Evolutionary conservation across 2,329 filamentous ascomycete genomes (phyloP).

Genomic region (Purpureocillium lavendulum): DNA sequence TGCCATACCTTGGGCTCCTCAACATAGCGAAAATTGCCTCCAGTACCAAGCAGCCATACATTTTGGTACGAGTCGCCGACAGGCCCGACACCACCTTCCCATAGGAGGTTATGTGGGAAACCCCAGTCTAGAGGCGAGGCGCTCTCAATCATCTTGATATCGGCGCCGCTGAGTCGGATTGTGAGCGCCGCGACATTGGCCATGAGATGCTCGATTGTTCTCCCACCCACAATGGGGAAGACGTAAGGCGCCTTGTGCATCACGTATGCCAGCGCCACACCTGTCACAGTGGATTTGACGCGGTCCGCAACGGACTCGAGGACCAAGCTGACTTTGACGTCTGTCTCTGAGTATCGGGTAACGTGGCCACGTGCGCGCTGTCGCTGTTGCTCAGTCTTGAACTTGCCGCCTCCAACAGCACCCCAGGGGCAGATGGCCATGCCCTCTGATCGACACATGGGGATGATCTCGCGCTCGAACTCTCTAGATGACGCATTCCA

Average conservation of each 20-base stretch:
- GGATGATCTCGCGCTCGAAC: constrained; percentile 34
- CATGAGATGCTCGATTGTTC: constrained; percentile 61
- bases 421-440: constrained; percentile 54
- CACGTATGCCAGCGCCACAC: constrained; percentile 62
- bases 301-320: constrained; percentile 41
- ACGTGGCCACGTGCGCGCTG: constrained; percentile 26
- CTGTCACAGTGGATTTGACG: constrained; percentile 34
- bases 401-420: constrained; percentile 40
- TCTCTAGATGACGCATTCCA: constrained; percentile 31
- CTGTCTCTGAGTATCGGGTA: constrained; percentile 36
- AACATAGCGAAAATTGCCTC: constrained; percentile 43
- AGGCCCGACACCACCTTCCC: constrained; percentile 27
- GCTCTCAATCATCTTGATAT: constrained; percentile 58
- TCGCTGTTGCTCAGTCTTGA: constrained; percentile 30
- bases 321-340: constrained; percentile 38
- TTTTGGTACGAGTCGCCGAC: constrained; percentile 28
- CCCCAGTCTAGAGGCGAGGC: constrained; percentile 55
- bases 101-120: constrained; percentile 57
- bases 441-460: constrained; percentile 32
- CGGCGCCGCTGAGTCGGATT: constrained; percentile 48
- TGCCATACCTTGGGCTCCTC: constrained; percentile 23
- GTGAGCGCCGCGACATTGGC: constrained; percentile 61
- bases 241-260: constrained; percentile 64
- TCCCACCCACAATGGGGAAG: constrained; percentile 64
- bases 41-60: constrained; percentile 36